Evolutionary conservation across 352 stramenopile species (phyloP), one percentile per base, ranked within the genome.

Genomic region (Pythium folliculosum): DNA sequence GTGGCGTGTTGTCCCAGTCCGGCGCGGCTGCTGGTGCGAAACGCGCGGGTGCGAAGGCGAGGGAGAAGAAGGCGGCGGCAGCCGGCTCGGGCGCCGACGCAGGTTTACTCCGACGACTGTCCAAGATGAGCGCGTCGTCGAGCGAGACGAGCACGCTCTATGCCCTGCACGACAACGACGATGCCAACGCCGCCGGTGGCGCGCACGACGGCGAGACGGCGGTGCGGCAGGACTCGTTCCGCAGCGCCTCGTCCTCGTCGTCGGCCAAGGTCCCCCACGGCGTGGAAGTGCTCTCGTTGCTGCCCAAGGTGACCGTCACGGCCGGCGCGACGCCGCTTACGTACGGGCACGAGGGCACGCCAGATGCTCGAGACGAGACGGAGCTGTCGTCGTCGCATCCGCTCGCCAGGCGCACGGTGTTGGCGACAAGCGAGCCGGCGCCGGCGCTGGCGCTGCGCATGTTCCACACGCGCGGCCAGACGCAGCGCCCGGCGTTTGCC

Each of bases 61-160:
- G 9, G 3, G n/a, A 47, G 17, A 50, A 69, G 14, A 59, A 50
- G 32, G 58, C 13, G 14, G 13, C 40, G 40, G 10, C 17, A 2
- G 6, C 40, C 13, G 14, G 40, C 40, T 5, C 37, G 37, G 17
- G 40, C 27, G 19, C 6, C 4, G 62, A 69, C 17, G 21, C 35
- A 2, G 45, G 25, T n/a, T 21, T 69, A 10, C 35, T 62, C 22
- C 19, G 62, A 13, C 30, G 47, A 5, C 43, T 62, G 10, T 69
- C 62, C n/a, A 63, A 69, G 53, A 59, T 69, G 53, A 69, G 53
- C 30, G 32, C 54, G n/a, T 63, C 62, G 5, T 69, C 62, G 19
- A 69, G 54, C 27, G 62, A 69, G 13, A 10, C 52, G 19, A 58
- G 32, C 16, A 21, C 37, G 19, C 22, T 40, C 40, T 32, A 63